Evolutionary conservation across 129 eudicot genomes (phyloP).

Genomic region (Lactuca sativa): DNA sequence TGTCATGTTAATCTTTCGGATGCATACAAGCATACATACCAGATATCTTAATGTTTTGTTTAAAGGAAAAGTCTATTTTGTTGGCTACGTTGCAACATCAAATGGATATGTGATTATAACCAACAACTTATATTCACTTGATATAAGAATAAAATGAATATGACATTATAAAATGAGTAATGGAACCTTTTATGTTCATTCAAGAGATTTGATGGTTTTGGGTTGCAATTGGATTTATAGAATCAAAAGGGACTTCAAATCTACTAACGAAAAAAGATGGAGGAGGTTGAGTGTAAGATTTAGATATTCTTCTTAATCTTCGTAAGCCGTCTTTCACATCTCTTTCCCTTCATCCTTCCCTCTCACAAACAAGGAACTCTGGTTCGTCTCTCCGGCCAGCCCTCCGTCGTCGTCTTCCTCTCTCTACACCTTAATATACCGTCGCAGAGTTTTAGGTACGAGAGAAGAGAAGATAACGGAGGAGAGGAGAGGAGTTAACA

Average conservation of each 20-base stretch:
- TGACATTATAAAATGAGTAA: background rate
- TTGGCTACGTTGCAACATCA: too few relatives aligned
- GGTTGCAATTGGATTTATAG: background rate
- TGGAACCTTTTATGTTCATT: background rate
- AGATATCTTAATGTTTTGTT: too few relatives aligned
- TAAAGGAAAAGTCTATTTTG: too few relatives aligned
- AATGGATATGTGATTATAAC: background rate
- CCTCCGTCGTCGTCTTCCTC: slow-evolving; percentile 29
- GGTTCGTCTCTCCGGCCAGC: slow-evolving; percentile 28
- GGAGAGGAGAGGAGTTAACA: slow-evolving; percentile 18
- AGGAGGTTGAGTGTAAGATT: background rate
- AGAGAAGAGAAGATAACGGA: background rate
- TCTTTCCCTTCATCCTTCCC: slow-evolving; percentile 36
- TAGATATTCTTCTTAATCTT: slow-evolving; percentile 35
- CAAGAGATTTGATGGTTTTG: background rate
- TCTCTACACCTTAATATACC: background rate
- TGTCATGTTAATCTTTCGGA: too few relatives aligned
- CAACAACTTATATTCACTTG: background rate
- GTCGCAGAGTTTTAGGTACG: background rate
- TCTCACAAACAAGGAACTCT: slow-evolving; percentile 12
- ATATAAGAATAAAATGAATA: background rate
- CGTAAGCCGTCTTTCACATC: slow-evolving; percentile 50
- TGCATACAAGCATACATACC: too few relatives aligned
- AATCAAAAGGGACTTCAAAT: background rate
- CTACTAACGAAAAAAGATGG: background rate